Conservation (phyloP, 2,329 filamentous ascomycete species). For the Zopfia rhizophila region DNA sequence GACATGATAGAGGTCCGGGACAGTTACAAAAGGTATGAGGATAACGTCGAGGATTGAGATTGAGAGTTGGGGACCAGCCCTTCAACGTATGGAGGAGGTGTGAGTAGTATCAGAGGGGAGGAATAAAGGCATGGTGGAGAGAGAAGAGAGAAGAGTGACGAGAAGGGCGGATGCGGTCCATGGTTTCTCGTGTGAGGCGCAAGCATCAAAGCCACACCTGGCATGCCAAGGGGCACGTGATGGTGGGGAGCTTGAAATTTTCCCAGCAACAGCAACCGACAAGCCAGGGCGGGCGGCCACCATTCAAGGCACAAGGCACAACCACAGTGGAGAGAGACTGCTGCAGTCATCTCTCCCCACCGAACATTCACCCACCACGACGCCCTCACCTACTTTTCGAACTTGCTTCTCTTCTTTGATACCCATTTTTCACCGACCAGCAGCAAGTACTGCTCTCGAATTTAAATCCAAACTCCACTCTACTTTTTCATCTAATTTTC, state of each 20-base stretch:
- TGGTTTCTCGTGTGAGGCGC: too few species aligned
- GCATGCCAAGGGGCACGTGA: conserved; percentile 6
- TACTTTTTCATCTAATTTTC: conserved; percentile 52
- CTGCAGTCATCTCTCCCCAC: conserved; percentile 46
- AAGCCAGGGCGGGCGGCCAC: conserved; percentile 16
- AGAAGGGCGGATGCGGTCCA: too few species aligned
- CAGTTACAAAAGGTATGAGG: not conserved
- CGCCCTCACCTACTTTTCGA: conserved; percentile 53
- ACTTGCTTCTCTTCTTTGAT: conserved; percentile 61
- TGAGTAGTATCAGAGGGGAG: conserved; percentile 8
- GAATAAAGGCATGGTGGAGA: conserved; percentile 16
- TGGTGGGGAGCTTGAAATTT: conserved; percentile 11
- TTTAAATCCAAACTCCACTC: conserved; percentile 49
- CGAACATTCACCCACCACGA: conserved; percentile 41
- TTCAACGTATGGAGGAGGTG: conserved; percentile 15
- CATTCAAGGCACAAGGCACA: conserved; percentile 27
- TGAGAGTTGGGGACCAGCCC: conserved; percentile 21
- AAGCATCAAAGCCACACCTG: conserved; percentile 7
- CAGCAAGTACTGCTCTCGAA: conserved; percentile 61
- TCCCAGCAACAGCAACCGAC: conserved; percentile 4
- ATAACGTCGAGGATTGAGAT: conserved; percentile 11
- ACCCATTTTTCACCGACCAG: conserved; percentile 62
- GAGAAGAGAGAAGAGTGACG: conserved; percentile 7
- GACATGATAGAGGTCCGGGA: conserved; percentile 30
- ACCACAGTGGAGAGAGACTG: conserved; percentile 35